Conservation (phyloP, 495 filamentous ascomycete species). For the Copromyces sp. region DNA sequence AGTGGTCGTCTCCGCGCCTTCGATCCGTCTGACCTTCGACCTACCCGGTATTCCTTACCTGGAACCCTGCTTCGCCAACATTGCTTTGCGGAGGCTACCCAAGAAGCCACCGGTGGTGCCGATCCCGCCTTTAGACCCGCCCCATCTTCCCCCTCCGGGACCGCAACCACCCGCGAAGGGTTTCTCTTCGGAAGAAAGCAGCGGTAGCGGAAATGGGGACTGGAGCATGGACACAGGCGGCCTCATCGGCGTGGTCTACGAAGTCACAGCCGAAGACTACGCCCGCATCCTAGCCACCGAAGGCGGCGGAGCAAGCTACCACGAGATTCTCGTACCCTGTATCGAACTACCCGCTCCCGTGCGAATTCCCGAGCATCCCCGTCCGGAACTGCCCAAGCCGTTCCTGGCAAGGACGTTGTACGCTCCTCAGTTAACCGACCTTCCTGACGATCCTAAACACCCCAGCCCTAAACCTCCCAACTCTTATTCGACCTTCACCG, state of each 20-base stretch:
- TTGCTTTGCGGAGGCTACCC: slow-evolving; percentile 43
- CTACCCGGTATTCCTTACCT: slow-evolving; percentile 75
- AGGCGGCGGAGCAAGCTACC: slow-evolving; percentile 72
- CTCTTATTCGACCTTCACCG: not conserved
- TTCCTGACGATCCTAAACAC: not conserved
- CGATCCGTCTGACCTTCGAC: slow-evolving; percentile 69
- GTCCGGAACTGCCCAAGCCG: slow-evolving; percentile 28
- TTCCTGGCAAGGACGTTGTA: slow-evolving; percentile 38
- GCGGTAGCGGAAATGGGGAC: slow-evolving; percentile 25
- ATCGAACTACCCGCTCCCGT: slow-evolving; percentile 47
- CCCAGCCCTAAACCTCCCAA: not conserved
- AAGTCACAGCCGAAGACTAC: slow-evolving; percentile 74
- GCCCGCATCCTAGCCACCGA: slow-evolving; percentile 82
- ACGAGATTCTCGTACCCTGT: slow-evolving; percentile 72
- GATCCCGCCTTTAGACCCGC: slow-evolving; percentile 23
- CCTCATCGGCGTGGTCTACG: slow-evolving; percentile 88
- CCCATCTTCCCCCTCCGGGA: slow-evolving; percentile 5
- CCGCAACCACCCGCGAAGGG: not conserved
- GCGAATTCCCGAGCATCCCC: slow-evolving; percentile 31
- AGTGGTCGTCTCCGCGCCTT: slow-evolving; percentile 69
- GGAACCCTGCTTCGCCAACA: slow-evolving; percentile 91
- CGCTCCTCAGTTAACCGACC: slow-evolving; percentile 27
- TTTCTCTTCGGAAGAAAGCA: not conserved
- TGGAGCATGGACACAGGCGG: slow-evolving; percentile 54
- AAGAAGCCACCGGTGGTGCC: slow-evolving; percentile 17